A percentile compares a stretch with the other conserved stretches of the same genome.
These are phyloP conservation scores for Malassezia caprae DNA, from an alignment of 1,284 basidiomycete species.

Conservation along the genomic window DNA sequence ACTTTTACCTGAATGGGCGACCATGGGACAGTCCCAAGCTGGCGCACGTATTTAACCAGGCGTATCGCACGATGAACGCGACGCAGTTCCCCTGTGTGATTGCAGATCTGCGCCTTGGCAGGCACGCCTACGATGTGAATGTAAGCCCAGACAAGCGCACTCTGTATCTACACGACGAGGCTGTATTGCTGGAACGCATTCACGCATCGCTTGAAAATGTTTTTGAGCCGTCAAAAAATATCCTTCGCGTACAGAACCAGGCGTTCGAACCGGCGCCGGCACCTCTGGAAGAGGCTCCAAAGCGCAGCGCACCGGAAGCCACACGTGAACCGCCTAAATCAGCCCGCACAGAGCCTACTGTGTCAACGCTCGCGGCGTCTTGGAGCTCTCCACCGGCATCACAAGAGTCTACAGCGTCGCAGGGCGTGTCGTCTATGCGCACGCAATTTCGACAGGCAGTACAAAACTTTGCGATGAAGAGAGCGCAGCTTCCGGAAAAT, in stretches of 20 bases:
- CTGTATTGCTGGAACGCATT: constrained; percentile 65
- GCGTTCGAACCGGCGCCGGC: neutral
- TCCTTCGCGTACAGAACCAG: constrained; percentile 50
- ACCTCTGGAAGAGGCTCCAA: neutral
- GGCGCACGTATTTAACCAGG: constrained; percentile 38
- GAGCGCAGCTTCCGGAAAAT: neutral
- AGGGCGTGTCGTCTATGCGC: neutral
- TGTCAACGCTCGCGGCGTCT: neutral
- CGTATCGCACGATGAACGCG: constrained; percentile 38
- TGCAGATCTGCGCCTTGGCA: constrained; percentile 70
- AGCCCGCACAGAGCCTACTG: neutral
- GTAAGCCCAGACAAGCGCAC: constrained; percentile 94
- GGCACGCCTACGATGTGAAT: constrained; percentile 82
- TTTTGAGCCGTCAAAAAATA: constrained; percentile 62
- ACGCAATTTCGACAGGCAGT: constrained; percentile 13
- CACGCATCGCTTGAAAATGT: constrained; percentile 61
- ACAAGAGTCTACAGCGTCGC: neutral
- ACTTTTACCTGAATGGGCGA: constrained; percentile 84
- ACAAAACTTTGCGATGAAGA: constrained; percentile 1
- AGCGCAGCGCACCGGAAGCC: neutral
- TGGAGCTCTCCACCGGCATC: neutral
- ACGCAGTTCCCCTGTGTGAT: constrained; percentile 60
- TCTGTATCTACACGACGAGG: constrained; percentile 81
- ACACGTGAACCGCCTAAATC: neutral
- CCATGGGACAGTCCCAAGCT: constrained; percentile 60